A percentile compares a stretch with the other conserved stretches of the same genome.
Evolutionary conservation across 768 basidiomycete genomes (phyloP).

Genomic region (Leccinum sublutescens): DNA sequence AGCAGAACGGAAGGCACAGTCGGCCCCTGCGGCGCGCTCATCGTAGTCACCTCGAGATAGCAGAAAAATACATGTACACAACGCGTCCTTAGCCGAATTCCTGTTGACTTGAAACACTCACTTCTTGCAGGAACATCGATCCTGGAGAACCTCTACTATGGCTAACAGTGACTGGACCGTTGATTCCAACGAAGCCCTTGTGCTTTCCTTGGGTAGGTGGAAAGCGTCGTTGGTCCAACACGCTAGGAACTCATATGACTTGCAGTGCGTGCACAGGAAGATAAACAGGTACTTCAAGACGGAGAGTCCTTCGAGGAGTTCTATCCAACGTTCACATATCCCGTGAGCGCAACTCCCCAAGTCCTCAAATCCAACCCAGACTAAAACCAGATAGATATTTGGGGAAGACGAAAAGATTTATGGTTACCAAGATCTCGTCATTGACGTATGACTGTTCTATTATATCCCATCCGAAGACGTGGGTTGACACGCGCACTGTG

Average conservation of each 20-base stretch:
- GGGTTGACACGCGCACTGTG: conserved; percentile 2
- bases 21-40: conserved; percentile 29
- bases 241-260: background rate
- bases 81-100: conserved; percentile 18
- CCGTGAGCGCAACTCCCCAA: conserved; percentile 49
- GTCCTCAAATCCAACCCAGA: conserved; percentile 8
- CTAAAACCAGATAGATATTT: conserved; percentile 59
- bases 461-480: background rate
- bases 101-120: background rate
- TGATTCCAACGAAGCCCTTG: conserved; percentile 75
- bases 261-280: conserved; percentile 68
- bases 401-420: conserved; percentile 97
- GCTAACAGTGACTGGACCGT: conserved; percentile 61
- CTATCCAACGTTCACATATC: conserved; percentile 91
- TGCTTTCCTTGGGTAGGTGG: conserved; percentile 65
- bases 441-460: conserved; percentile 62
- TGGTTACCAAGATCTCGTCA: conserved; percentile 80
- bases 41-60: conserved; percentile 12
- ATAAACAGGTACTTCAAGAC: conserved; percentile 54
- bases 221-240: conserved; percentile 1
- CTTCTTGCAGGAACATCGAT: background rate
- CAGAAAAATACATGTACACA: conserved; percentile 26
- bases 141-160: conserved; percentile 15
- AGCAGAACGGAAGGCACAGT: conserved; percentile 27
- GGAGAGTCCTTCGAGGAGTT: conserved; percentile 67